A percentile compares a stretch with the other conserved stretches of the same genome.
These are phyloP conservation scores for Mollisiaceae sp. DNA, from an alignment of 2,329 filamentous ascomycete genomes.

Conservation along the genomic window DNA sequence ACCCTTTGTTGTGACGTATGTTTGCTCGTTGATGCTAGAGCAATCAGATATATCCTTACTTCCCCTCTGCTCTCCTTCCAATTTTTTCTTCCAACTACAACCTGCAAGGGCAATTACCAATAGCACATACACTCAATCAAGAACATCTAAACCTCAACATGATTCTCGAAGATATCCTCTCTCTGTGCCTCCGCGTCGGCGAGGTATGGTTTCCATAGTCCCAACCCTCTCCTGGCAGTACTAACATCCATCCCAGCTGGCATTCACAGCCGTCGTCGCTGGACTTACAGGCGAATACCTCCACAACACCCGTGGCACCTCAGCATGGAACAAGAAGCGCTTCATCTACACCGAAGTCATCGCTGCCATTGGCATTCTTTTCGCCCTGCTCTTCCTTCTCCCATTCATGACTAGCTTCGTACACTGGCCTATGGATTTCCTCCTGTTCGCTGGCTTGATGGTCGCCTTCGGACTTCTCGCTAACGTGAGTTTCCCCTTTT, in stretches of 20 bases:
- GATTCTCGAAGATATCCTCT: slow-evolving; percentile 32
- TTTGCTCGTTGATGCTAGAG: neutral
- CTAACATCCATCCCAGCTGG: slow-evolving; percentile 61
- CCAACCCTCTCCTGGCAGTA: neutral
- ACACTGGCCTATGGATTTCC: slow-evolving; percentile 72
- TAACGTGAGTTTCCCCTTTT: slow-evolving; percentile 43
- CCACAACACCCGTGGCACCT: slow-evolving; percentile 48
- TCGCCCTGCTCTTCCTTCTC: slow-evolving; percentile 74
- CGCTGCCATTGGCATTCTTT: slow-evolving; percentile 69
- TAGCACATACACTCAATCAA: neutral
- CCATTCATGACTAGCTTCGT: slow-evolving; percentile 72
- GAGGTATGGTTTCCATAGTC: slow-evolving; percentile 29
- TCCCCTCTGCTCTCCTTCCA: neutral
- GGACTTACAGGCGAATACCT: slow-evolving; percentile 73
- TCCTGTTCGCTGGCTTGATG: slow-evolving; percentile 70
- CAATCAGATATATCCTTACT: neutral
- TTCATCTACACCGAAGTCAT: slow-evolving; percentile 79
- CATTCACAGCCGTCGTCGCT: slow-evolving; percentile 73
- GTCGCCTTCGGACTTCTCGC: slow-evolving; percentile 56
- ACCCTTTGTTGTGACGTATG: slow-evolving; percentile 6
- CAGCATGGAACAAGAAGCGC: slow-evolving; percentile 62
- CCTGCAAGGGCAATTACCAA: neutral
- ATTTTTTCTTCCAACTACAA: neutral
- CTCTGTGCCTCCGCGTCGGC: slow-evolving; percentile 36
- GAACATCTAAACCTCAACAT: slow-evolving; percentile 25